These are phyloP conservation scores for Andrographis paniculata DNA, from an alignment of 305 asterid genomes.

Conservation along the genomic window DNA sequence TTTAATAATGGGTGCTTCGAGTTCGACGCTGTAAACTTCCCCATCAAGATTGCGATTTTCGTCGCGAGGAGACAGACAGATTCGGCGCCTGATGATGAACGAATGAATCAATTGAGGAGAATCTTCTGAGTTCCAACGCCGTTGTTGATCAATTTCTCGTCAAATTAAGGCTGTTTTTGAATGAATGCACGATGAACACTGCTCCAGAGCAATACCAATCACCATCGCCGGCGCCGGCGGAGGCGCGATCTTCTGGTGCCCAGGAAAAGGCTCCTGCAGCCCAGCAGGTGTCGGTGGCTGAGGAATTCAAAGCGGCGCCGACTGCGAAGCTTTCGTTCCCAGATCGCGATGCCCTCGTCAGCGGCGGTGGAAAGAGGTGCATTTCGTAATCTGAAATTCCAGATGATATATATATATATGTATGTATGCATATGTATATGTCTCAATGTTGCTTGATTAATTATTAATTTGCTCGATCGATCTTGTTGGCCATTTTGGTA, in stretches of 20 bases:
- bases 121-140: too few species aligned
- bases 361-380: constrained; percentile 73
- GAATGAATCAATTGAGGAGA: too few species aligned
- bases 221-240: constrained; percentile 10
- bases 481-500: background rate
- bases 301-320: constrained; percentile 2
- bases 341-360: constrained; percentile 35
- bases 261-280: constrained; percentile 14
- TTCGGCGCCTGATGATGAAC: too few species aligned
- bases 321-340: constrained; percentile 25
- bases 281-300: constrained; percentile 13
- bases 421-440: too few species aligned
- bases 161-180: background rate
- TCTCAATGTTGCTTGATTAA: background rate
- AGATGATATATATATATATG: too few species aligned
- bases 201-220: constrained; percentile 18
- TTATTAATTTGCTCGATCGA: too few species aligned
- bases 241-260: constrained; percentile 2
- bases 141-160: too few species aligned
- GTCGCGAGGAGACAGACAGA: too few species aligned
- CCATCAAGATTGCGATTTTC: constrained; percentile 14
- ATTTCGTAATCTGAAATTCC: background rate
- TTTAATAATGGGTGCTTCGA: constrained; percentile 15
- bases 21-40: constrained; percentile 15
- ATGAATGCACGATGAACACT: background rate